Evolutionary conservation across 768 basidiomycete species (phyloP).

Genomic region (Lactarius vividus): DNA sequence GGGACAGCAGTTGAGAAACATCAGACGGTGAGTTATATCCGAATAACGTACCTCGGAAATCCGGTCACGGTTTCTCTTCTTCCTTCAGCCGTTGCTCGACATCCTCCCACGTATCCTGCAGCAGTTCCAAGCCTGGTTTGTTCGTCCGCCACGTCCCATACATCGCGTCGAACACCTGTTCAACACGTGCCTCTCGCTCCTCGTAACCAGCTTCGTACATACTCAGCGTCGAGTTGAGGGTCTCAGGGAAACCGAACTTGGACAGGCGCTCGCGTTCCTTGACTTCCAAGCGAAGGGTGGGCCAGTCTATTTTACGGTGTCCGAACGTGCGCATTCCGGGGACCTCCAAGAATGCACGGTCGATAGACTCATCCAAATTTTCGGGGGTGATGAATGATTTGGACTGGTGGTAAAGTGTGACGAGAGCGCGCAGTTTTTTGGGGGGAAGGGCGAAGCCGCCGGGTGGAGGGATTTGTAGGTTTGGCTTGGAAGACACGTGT

Average conservation of each 20-base stretch:
- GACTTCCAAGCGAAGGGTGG: conserved; percentile 26
- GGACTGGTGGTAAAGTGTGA: conserved; percentile 75
- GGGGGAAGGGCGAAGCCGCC: conserved; percentile 42
- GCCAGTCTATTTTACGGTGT: conserved; percentile 25
- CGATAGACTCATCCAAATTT: conserved; percentile 62
- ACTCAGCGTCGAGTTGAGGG: conserved; percentile 5
- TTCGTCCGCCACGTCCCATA: conserved; percentile 25
- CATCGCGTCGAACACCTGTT: conserved; percentile 25
- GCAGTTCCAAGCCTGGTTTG: conserved; percentile 24
- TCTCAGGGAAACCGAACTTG: conserved; percentile 22
- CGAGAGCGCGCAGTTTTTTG: conserved; percentile 64
- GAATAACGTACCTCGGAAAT: conserved; percentile 8
- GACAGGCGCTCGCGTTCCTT: conserved; percentile 20
- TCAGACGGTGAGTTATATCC: neutral
- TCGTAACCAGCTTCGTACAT: conserved; percentile 4
- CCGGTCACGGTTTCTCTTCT: conserved; percentile 13
- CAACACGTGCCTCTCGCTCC: conserved; percentile 13
- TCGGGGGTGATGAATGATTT: conserved; percentile 68
- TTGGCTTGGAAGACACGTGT: conserved; percentile 25
- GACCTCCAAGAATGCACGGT: conserved; percentile 51
- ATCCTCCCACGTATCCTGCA: conserved; percentile 27
- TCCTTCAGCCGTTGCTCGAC: conserved; percentile 21
- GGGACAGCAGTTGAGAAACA: neutral
- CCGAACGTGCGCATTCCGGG: neutral
- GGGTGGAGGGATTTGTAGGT: conserved; percentile 16